A percentile compares a stretch with the other conserved stretches of the same genome.
Conservation (phyloP, 2,329 filamentous ascomycete species). For the Drechslerella coelobrocha region DNA sequence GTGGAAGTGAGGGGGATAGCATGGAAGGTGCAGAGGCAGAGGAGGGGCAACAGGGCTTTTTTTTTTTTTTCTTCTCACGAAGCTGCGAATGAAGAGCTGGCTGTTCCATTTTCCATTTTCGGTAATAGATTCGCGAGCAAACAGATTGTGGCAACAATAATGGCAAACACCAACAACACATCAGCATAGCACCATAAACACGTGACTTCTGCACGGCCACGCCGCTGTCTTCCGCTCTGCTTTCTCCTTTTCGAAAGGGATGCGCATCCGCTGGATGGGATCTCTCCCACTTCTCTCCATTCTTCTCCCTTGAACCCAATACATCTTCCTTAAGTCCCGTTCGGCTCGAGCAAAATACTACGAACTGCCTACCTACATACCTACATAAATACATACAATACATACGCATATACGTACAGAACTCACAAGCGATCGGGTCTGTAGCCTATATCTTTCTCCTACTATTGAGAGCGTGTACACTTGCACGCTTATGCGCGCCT, state of each 20-base stretch:
- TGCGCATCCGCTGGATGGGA: not conserved
- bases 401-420: not conserved
- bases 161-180: not conserved
- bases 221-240: constrained; percentile 12
- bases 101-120: not conserved
- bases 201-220: constrained; percentile 27
- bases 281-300: not conserved
- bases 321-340: not conserved
- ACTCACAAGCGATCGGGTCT: too few species aligned
- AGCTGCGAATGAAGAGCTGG: too few species aligned
- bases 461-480: too few species aligned
- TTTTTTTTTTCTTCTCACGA: constrained; percentile 40
- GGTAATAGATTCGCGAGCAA: not conserved
- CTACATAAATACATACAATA: too few species aligned
- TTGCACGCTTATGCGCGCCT: not conserved
- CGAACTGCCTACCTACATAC: too few species aligned
- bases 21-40: constrained; percentile 56
- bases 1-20: constrained; percentile 55
- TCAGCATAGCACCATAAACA: not conserved
- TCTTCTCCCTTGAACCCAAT: not conserved
- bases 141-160: not conserved
- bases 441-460: too few species aligned
- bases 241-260: constrained; percentile 6
- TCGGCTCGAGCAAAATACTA: not conserved
- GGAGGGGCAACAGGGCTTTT: constrained; percentile 55